Evolutionary conservation across 2,329 filamentous ascomycete genomes (phyloP).

Genomic region (Verticillium zaregamsianum): DNA sequence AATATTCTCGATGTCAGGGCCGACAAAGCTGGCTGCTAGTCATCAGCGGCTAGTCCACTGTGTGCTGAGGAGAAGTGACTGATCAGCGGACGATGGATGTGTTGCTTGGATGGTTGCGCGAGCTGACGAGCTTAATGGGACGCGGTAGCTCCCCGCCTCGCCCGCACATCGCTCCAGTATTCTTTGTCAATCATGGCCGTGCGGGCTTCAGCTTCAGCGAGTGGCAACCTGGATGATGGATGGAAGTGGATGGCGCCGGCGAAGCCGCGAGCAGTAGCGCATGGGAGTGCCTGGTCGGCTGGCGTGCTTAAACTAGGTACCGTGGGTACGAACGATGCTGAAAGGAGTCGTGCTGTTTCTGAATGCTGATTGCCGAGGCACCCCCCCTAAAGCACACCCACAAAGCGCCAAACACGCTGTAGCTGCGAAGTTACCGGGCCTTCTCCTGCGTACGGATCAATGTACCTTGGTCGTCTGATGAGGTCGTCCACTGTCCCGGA

Average conservation of each 20-base stretch:
- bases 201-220: neutral
- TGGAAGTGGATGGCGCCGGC: neutral
- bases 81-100: neutral
- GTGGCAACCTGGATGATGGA: neutral
- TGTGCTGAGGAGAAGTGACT: neutral
- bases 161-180: neutral
- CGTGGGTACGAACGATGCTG: neutral
- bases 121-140: neutral
- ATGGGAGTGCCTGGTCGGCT: neutral
- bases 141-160: neutral
- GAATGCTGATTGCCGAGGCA: neutral
- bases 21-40: neutral
- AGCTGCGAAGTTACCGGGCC: neutral
- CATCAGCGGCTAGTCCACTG: neutral
- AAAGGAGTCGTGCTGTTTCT: neutral
- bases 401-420: neutral
- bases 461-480: neutral
- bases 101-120: neutral
- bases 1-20: neutral
- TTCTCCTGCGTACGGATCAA: neutral
- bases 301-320: neutral
- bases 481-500: neutral
- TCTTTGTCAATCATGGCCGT: neutral
- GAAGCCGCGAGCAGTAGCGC: neutral
- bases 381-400: neutral